phyloP scores from a whole-genome alignment of 1,284 basidiomycete genomes.

The Schizophyllum commune region DNA sequence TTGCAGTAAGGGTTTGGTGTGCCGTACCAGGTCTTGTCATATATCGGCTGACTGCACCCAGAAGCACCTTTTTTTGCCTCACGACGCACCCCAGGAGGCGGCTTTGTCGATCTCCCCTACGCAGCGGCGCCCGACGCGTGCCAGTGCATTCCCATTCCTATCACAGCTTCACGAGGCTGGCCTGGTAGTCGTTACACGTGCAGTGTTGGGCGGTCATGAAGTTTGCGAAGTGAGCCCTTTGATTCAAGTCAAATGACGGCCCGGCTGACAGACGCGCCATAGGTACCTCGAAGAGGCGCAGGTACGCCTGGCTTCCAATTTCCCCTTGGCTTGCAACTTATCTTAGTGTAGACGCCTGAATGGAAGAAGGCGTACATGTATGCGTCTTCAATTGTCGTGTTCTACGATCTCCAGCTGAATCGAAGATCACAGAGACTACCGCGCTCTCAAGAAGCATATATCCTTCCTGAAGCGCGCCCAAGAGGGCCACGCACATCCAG shows the following conservation, averaged over 20 bases:
- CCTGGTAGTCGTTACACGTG: too few relatives aligned
- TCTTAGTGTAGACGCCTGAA: neutral
- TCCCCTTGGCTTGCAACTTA: neutral
- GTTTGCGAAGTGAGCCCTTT: neutral
- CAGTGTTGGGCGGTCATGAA: neutral
- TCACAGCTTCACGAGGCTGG: too few relatives aligned
- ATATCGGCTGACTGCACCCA: too few relatives aligned
- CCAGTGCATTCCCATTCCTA: too few relatives aligned
- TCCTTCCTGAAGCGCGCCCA: neutral
- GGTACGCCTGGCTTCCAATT: neutral
- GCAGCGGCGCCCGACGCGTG: too few relatives aligned
- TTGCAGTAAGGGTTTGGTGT: too few relatives aligned
- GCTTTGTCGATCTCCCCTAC: too few relatives aligned
- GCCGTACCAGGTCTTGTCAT: too few relatives aligned
- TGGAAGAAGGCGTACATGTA: conserved; percentile 1
- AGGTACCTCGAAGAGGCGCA: neutral
- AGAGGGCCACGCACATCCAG: neutral
- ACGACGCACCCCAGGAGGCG: too few relatives aligned
- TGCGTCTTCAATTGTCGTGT: neutral
- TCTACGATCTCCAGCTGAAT: neutral
- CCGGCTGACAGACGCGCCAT: too few relatives aligned
- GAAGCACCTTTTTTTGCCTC: too few relatives aligned
- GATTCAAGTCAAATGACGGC: too few relatives aligned
- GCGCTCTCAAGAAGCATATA: neutral
- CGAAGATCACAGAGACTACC: neutral